These are phyloP conservation scores for Stephanodiscus minutulus DNA, from an alignment of 108 stramenopile genomes.

Conservation along the genomic window DNA sequence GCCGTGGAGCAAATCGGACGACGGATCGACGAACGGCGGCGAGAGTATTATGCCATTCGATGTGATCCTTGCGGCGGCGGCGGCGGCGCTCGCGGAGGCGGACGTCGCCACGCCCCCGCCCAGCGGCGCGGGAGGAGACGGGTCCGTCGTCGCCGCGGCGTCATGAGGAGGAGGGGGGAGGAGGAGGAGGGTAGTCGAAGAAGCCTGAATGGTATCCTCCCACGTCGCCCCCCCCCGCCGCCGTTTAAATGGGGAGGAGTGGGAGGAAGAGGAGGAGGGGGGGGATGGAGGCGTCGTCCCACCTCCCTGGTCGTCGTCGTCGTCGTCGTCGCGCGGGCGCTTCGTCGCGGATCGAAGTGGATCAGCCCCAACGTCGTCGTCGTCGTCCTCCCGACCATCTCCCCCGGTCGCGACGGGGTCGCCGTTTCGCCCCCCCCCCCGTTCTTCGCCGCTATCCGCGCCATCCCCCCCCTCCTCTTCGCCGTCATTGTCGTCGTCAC, in stretches of 20 bases:
- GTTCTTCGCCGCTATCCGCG: not conserved
- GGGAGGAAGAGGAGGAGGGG: too few relatives aligned
- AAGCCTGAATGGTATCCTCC: too few relatives aligned
- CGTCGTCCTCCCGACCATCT: not conserved
- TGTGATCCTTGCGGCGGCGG: not conserved
- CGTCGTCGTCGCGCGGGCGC: not conserved
- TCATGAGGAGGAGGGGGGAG: too few relatives aligned
- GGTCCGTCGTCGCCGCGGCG: too few relatives aligned
- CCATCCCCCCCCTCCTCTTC: not conserved
- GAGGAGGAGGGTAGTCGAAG: too few relatives aligned
- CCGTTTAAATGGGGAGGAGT: too few relatives aligned
- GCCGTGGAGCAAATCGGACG: not conserved
- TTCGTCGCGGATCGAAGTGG: not conserved
- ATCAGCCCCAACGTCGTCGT: not conserved
- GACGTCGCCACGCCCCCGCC: not conserved
- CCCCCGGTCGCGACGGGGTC: not conserved
- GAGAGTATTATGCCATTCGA: not conserved
- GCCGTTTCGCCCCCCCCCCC: not conserved
- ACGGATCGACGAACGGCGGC: not conserved
- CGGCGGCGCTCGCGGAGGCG: not conserved
- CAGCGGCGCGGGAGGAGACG: too few relatives aligned
- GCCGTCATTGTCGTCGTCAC: not conserved
- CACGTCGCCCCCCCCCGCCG: too few relatives aligned
- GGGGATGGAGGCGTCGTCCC: too few relatives aligned
- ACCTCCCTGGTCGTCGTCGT: not conserved